Conservation (phyloP, 2,329 filamentous ascomycete genomes). For the Pezicula carpinea region DNA sequence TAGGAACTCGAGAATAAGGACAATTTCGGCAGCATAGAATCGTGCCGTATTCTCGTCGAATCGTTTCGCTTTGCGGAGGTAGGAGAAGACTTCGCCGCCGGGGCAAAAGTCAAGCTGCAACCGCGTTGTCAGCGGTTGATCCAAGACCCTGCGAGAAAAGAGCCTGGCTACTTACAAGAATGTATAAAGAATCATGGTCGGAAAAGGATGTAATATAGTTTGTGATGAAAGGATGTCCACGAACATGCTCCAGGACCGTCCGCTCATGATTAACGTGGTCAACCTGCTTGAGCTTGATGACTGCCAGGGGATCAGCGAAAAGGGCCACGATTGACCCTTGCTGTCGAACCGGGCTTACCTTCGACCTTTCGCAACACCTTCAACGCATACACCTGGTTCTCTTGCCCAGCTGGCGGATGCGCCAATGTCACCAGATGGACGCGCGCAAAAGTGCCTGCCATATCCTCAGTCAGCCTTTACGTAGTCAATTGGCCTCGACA, state of each 20-base stretch:
- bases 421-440: constrained; percentile 72
- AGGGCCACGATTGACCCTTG: background rate
- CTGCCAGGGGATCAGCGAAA: constrained; percentile 30
- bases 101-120: constrained; percentile 68
- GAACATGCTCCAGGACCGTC: constrained; percentile 70
- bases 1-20: constrained; percentile 74
- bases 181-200: constrained; percentile 73
- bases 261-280: constrained; percentile 84
- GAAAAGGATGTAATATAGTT: constrained; percentile 74
- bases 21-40: constrained; percentile 82
- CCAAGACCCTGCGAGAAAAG: constrained; percentile 7
- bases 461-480: constrained; percentile 12
- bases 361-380: constrained; percentile 73
- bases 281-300: constrained; percentile 80
- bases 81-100: constrained; percentile 80
- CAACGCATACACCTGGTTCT: constrained; percentile 68
- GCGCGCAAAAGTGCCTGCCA: constrained; percentile 70
- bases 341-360: constrained; percentile 24
- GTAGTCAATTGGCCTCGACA: background rate
- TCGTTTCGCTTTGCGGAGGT: constrained; percentile 69
- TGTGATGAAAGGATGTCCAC: constrained; percentile 80
- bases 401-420: constrained; percentile 46
- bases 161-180: constrained; percentile 53
- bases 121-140: background rate
- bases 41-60: constrained; percentile 75